Base-by-base conservation (phyloP, 23 red algal genomes). In the Gracilaria domingensis region DNA sequence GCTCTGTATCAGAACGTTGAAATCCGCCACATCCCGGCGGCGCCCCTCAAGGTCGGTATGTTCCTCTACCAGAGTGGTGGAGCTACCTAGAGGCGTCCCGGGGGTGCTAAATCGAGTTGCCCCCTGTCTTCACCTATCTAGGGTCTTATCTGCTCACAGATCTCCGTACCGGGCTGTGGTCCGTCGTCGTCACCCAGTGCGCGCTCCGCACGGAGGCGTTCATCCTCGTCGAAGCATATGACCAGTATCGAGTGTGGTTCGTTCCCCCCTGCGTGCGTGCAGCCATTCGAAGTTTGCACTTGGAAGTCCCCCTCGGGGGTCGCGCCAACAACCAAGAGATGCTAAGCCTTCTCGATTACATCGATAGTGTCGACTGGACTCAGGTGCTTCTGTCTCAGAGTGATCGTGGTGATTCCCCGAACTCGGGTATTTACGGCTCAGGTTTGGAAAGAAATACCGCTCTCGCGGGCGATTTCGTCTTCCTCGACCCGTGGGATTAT, bases 391-490 rank as follows among this genome's bases (percentile, higher is more conserved):
- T 45, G 42, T 7, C 5, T 4, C 42, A 45, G 42, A 45, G 42
- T 11, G 42, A 11, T 45, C 42, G 42, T 7, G 42, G 5, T 4
- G 42, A 45, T 7, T 4, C 42, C 42, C 42, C 42, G 4, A 11
- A 11, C 42, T 4, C 42, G 42, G 42, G n/a, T n/a, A n/a, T n/a
- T n/a, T n/a, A n/a, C n/a, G n/a, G n/a, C n/a, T n/a, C n/a, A n/a
- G n/a, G n/a, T n/a, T n/a, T 45, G 42, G 42, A 11, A 45, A 45
- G 42, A 11, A 45, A 45, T 11, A 62, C 36, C 53, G 8, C 78
- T 5, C 53, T 61, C 29, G 78, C 50, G 36, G 78, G 78, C 18
- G 78, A 82, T 37, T 82, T 82, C 30, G 30, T 51, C 28, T 82
- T 33, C 78, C 33, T 61, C 58, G 38, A 61, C 50, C 78, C 44